These are phyloP conservation scores for Euphorbia pulcherrima DNA, from an alignment of 345 rosid species.

Conservation along the genomic window DNA sequence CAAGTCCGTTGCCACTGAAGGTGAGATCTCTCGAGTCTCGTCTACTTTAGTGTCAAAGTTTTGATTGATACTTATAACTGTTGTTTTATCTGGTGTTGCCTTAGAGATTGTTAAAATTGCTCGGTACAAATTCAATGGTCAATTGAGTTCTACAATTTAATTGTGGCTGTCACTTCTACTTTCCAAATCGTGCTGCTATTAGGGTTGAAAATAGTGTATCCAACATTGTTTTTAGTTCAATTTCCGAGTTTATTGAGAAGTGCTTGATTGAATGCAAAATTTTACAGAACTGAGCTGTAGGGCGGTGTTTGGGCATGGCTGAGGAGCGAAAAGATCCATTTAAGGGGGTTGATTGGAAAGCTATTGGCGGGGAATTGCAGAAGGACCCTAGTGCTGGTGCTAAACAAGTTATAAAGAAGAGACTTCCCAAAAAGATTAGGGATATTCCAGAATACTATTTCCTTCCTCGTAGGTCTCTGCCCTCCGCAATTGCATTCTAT, in stretches of 20 bases:
- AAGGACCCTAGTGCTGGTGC: conserved; percentile 51
- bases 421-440: conserved; percentile 72
- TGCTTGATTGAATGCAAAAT: too few species aligned
- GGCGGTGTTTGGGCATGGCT: conserved; percentile 35
- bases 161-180: neutral
- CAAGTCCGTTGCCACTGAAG: too few species aligned
- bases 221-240: too few species aligned
- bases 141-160: neutral
- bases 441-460: conserved; percentile 87
- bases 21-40: too few species aligned
- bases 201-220: neutral
- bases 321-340: conserved; percentile 74
- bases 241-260: too few species aligned
- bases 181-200: neutral
- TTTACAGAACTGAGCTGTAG: conserved; percentile 12
- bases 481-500: conserved; percentile 56
- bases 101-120: neutral
- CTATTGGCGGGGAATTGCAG: conserved; percentile 56
- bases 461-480: conserved; percentile 64
- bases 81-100: too few species aligned
- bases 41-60: too few species aligned
- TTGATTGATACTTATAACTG: neutral
- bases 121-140: neutral
- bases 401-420: conserved; percentile 52
- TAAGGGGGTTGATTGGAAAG: conserved; percentile 84